phyloP scores from a whole-genome alignment of 2,329 filamentous ascomycete genomes.

The Trichoderma atroviride region DNA sequence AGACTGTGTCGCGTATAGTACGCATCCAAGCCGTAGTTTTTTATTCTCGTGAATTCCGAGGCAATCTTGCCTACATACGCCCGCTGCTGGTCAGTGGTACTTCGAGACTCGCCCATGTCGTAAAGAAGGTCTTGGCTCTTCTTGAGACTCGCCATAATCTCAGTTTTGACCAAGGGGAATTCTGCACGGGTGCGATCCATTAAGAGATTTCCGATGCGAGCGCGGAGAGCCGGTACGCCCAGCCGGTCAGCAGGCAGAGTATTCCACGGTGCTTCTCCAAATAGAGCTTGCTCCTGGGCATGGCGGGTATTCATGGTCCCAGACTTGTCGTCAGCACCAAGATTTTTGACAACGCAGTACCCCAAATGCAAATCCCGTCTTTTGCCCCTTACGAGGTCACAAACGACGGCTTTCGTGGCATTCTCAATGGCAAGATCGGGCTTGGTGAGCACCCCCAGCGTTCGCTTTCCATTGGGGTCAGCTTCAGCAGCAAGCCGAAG shows the following conservation, averaged over 20 bases:
- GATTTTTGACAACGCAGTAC: conserved; percentile 54
- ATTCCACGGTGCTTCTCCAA: conserved; percentile 42
- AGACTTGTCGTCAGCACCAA: conserved; percentile 46
- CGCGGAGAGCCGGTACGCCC: conserved; percentile 43
- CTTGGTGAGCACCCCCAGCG: conserved; percentile 59
- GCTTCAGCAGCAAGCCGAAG: conserved; percentile 41
- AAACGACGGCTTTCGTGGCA: conserved; percentile 42
- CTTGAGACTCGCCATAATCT: conserved; percentile 34
- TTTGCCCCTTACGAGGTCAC: conserved; percentile 48
- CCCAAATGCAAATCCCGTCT: conserved; percentile 48
- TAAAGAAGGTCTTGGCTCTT: conserved; percentile 29
- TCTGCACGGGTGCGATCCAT: conserved; percentile 45
- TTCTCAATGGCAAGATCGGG: conserved; percentile 56
- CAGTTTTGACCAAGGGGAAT: conserved; percentile 41
- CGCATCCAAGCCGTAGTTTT: conserved; percentile 39
- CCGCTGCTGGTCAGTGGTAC: conserved; percentile 38
- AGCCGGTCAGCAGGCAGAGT: conserved; percentile 34
- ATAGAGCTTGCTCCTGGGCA: conserved; percentile 43
- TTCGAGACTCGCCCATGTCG: conserved; percentile 38
- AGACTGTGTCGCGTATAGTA: conserved; percentile 40
- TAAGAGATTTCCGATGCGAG: conserved; percentile 43
- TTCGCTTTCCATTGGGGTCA: conserved; percentile 47
- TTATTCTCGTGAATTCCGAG: conserved; percentile 35
- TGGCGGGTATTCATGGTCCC: conserved; percentile 40
- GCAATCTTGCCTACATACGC: conserved; percentile 42